Percentiles rank a stretch among this genome's conserved stretches.
These are phyloP conservation scores for Amylostereum areolatum DNA, from an alignment of 1,284 basidiomycete genomes.

Conservation along the genomic window DNA sequence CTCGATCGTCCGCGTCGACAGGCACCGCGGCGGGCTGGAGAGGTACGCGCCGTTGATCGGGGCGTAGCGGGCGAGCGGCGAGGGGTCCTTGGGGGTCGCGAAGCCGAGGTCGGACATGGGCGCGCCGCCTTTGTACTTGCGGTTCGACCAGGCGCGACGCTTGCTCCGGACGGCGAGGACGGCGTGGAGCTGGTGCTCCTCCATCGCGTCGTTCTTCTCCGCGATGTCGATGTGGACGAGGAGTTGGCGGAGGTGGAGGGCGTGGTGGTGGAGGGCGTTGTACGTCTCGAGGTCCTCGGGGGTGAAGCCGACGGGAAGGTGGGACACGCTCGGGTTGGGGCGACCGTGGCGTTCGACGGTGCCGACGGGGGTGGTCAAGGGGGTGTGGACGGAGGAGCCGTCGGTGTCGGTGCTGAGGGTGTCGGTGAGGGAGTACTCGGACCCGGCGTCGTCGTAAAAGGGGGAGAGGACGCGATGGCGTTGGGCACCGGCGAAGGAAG, in stretches of 20 bases:
- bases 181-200: constrained; percentile 32
- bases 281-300: constrained; percentile 26
- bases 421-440: constrained; percentile 19
- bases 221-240: constrained; percentile 30
- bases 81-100: constrained; percentile 35
- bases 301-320: constrained; percentile 13
- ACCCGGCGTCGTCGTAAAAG: constrained; percentile 24
- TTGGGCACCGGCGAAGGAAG: constrained; percentile 8
- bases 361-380: constrained; percentile 22
- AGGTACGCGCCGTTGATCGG: constrained; percentile 20
- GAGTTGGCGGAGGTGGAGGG: constrained; percentile 34
- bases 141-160: constrained; percentile 50
- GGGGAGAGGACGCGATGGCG: constrained; percentile 11
- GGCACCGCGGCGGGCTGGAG: not conserved
- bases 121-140: constrained; percentile 27
- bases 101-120: constrained; percentile 29
- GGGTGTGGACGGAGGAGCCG: constrained; percentile 51
- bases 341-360: constrained; percentile 14
- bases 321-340: not conserved
- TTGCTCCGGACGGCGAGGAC: constrained; percentile 45
- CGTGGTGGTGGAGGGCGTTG: constrained; percentile 28
- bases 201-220: constrained; percentile 28
- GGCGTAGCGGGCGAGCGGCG: constrained; percentile 30
- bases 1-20: constrained; percentile 20
- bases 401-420: constrained; percentile 41